Conservation (phyloP, 1,284 basidiomycete genomes). For the Boletus nobilissimus region DNA sequence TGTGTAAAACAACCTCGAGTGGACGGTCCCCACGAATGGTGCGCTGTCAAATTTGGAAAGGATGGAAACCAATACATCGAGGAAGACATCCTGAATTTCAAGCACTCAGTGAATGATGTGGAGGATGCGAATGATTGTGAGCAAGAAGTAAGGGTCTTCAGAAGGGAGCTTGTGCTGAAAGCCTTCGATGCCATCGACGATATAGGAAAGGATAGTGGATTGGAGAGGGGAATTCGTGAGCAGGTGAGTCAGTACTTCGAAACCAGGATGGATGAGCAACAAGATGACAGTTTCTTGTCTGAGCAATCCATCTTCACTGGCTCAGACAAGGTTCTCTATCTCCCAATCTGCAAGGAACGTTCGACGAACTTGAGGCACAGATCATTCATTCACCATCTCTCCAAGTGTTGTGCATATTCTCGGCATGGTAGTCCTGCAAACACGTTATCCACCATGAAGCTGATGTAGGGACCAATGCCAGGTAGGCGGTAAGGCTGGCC, state of each 20-base stretch:
- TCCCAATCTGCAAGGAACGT: conserved; percentile 84
- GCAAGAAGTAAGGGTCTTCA: too few relatives aligned
- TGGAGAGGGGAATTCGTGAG: conserved; percentile 78
- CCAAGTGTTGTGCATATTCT: conserved; percentile 78
- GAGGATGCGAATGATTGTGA: too few relatives aligned
- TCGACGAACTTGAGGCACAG: too few relatives aligned
- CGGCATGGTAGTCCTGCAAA: conserved; percentile 72
- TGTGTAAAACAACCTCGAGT: conserved; percentile 75
- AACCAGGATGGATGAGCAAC: conserved; percentile 85
- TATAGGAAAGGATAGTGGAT: too few relatives aligned
- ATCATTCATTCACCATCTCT: conserved; percentile 90
- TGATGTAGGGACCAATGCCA: too few relatives aligned
- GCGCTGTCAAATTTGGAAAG: conserved; percentile 73
- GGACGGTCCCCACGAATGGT: conserved; percentile 61
- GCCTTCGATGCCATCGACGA: conserved; percentile 80
- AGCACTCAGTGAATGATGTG: too few relatives aligned
- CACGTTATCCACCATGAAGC: too few relatives aligned
- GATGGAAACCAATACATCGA: too few relatives aligned
- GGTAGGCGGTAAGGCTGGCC: too few relatives aligned
- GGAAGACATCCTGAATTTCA: too few relatives aligned
- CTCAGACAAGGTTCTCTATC: conserved; percentile 74
- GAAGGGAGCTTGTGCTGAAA: conserved; percentile 78
- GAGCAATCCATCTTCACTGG: too few relatives aligned
- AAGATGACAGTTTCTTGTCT: conserved; percentile 63
- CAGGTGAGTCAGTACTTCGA: conserved; percentile 85